Evolutionary conservation across 495 filamentous ascomycete species (phyloP).

Genomic region (Parathielavia appendiculata): DNA sequence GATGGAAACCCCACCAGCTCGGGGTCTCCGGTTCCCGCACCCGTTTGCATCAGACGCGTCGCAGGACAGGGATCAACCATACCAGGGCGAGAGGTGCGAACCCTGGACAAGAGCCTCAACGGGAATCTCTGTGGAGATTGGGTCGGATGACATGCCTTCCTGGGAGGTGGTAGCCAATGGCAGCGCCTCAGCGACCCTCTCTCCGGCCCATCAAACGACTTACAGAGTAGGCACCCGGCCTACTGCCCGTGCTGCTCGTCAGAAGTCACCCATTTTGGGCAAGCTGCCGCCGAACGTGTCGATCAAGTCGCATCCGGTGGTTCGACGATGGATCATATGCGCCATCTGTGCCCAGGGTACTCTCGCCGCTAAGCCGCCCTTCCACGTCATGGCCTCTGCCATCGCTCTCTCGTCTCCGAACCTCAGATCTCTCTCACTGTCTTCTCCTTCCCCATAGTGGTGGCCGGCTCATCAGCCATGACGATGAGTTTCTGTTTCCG

Average conservation of each 20-base stretch:
- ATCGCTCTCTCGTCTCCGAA: slow-evolving; percentile 13
- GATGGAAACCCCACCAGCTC: not conserved
- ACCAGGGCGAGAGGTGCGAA: slow-evolving; percentile 19
- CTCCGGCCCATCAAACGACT: slow-evolving; percentile 37
- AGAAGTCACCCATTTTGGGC: slow-evolving; percentile 17
- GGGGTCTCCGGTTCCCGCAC: slow-evolving; percentile 11
- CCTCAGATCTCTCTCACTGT: slow-evolving; percentile 20
- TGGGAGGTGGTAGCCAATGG: slow-evolving; percentile 29
- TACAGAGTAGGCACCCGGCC: slow-evolving; percentile 21
- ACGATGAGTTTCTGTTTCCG: slow-evolving; percentile 27
- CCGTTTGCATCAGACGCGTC: slow-evolving; percentile 44
- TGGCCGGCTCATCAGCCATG: slow-evolving; percentile 32
- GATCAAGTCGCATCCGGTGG: not conserved
- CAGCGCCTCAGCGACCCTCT: slow-evolving; percentile 2
- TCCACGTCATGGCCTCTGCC: not conserved
- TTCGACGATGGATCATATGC: not conserved
- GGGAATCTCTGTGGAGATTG: slow-evolving; percentile 22
- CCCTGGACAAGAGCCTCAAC: slow-evolving; percentile 29
- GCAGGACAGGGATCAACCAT: slow-evolving; percentile 42
- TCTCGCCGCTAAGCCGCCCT: not conserved
- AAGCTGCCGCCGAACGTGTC: slow-evolving; percentile 10
- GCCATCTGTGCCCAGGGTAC: not conserved
- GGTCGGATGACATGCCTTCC: slow-evolving; percentile 3
- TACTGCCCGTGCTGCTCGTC: slow-evolving; percentile 31
- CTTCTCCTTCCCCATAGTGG: slow-evolving; percentile 23